phyloP scores from a whole-genome alignment of 1,284 basidiomycete species.

The Malassezia sp. region DNA sequence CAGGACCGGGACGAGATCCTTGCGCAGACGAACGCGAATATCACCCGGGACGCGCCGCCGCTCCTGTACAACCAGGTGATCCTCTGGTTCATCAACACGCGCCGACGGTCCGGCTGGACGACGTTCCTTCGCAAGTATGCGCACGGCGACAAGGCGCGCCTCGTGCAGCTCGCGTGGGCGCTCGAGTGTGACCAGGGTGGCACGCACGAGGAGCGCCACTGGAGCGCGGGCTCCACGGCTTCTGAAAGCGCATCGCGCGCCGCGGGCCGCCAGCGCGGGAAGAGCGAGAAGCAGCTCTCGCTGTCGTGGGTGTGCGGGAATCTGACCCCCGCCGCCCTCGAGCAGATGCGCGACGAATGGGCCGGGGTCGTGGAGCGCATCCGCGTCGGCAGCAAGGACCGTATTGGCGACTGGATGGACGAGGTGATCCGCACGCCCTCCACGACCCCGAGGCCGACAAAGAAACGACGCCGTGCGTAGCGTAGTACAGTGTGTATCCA shows the following conservation, averaged over 20 bases:
- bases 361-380: constrained; percentile 24
- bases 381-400: constrained; percentile 27
- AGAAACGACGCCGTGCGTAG: too few species aligned
- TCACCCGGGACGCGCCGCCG: neutral
- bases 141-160: constrained; percentile 21
- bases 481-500: too few species aligned
- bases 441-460: too few species aligned
- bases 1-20: constrained; percentile 26
- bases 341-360: constrained; percentile 17
- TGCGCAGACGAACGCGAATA: constrained; percentile 18
- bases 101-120: constrained; percentile 41
- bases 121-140: constrained; percentile 27
- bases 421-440: constrained; percentile 10
- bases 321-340: too few species aligned
- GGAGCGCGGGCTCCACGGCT: constrained; percentile 11
- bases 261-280: too few species aligned
- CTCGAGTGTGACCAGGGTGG: constrained; percentile 8
- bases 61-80: constrained; percentile 22
- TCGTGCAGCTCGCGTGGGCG: constrained; percentile 13
- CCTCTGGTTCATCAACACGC: constrained; percentile 45
- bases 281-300: too few species aligned
- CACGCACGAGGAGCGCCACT: constrained; percentile 8
- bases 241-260: too few species aligned
- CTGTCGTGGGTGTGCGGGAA: too few species aligned
- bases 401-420: constrained; percentile 27